Evolutionary conservation across 2,329 filamentous ascomycete species (phyloP), one percentile per base, ranked within the genome.

Genomic region (Clonostachys rhizophaga): DNA sequence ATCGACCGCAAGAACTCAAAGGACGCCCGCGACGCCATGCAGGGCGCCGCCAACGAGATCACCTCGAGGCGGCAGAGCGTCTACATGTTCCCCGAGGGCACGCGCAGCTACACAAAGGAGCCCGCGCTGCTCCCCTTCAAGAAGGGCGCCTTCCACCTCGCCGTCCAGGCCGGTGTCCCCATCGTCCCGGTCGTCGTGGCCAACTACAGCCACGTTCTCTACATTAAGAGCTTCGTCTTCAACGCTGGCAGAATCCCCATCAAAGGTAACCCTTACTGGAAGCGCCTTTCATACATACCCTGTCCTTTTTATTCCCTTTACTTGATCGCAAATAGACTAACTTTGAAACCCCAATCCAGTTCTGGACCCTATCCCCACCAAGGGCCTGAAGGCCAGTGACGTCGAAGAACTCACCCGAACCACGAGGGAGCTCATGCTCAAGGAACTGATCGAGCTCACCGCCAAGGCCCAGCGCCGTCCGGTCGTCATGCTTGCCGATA

Each of bases 131-230:
- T 97, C 47, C 89, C 91, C n/a, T 99, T 97, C 78, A 99, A 99
- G 73, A 99, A 99, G 75, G 94, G 94, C 50, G 94, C 92, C 42
- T 99, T 99, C 69, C 92, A 99, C 66, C 78, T 99, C 34, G 94
- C 94, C 42, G 82, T 99, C 17, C 89, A 97, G 74, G 92, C 92
- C 3, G 87, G 90, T 54, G 94, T 96, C 6, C 91, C 91, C 24
- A 89, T 99, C 58, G 86, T 99, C 5, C 94, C 94, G 0, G 79
- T 95, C 35, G 86, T 91, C 42, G 80, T 83, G 33, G 87, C 87
- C 62, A 91, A 91, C 68, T 92, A 92, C 66, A 84, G 84, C 56
- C 80, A 90, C 61, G 62, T 91, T 34, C 68, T 91, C 53, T 83
- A 81, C 57, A 67, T 84, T 55, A 83, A 84, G 68, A 72, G 74